Evolutionary conservation across 495 filamentous ascomycete genomes (phyloP).

Genomic region (Oidiodendron maius): DNA sequence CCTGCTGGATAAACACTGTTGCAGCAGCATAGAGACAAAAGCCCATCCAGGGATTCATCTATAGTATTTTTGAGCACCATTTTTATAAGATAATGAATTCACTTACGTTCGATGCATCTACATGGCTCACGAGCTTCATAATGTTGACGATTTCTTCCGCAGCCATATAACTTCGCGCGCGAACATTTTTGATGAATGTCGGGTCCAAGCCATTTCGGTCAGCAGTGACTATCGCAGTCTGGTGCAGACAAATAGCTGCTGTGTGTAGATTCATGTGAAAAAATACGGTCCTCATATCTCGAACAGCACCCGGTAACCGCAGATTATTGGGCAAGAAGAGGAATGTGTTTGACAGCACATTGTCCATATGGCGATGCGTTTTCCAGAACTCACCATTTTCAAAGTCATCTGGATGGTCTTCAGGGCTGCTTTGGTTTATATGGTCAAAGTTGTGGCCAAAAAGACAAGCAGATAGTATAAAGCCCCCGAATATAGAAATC

Average conservation of each 20-base stretch:
- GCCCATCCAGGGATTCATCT: conserved; percentile 95
- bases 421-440: conserved; percentile 75
- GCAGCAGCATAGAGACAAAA: conserved; percentile 94
- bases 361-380: conserved; percentile 81
- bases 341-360: conserved; percentile 77
- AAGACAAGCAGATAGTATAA: conserved; percentile 75
- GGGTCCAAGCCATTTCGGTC: conserved; percentile 75
- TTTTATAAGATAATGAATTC: background rate
- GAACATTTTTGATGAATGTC: conserved; percentile 75
- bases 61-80: conserved; percentile 2
- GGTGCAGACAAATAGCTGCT: conserved; percentile 91
- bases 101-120: conserved; percentile 75
- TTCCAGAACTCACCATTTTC: conserved; percentile 90
- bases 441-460: conserved; percentile 94
- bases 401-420: conserved; percentile 79
- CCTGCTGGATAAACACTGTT: conserved; percentile 87
- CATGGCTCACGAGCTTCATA: conserved; percentile 87
- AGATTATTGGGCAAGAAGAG: conserved; percentile 75
- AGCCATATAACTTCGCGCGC: conserved; percentile 82
- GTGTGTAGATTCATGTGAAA: conserved; percentile 95
- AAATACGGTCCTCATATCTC: conserved; percentile 85
- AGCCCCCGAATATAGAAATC: conserved; percentile 72
- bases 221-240: conserved; percentile 93
- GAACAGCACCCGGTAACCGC: conserved; percentile 69
- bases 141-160: conserved; percentile 90